A percentile compares a stretch with the other conserved stretches of the same genome.
These are phyloP conservation scores for Ilyonectria destructans DNA, from an alignment of 2,329 filamentous ascomycete genomes.

Conservation along the genomic window DNA sequence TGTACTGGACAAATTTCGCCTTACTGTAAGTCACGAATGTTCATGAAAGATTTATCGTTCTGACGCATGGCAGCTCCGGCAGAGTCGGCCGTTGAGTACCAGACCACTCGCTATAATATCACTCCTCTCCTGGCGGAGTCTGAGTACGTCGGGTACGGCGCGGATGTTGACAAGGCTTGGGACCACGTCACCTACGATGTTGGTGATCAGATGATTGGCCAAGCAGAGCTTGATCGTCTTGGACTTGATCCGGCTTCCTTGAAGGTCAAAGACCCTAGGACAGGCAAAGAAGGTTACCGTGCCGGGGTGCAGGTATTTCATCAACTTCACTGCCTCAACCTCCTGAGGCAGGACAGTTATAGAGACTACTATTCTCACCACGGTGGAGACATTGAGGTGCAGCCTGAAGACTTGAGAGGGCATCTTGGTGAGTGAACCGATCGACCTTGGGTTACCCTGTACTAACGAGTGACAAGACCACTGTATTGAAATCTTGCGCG, in stretches of 20 bases:
- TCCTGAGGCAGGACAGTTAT: slow-evolving; percentile 65
- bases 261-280: slow-evolving; percentile 70
- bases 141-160: slow-evolving; percentile 69
- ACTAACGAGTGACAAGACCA: slow-evolving; percentile 31
- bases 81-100: slow-evolving; percentile 63
- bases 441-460: background rate
- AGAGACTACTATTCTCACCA: slow-evolving; percentile 65
- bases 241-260: slow-evolving; percentile 68
- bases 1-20: slow-evolving; percentile 27
- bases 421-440: slow-evolving; percentile 34
- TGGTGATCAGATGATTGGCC: slow-evolving; percentile 73
- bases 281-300: slow-evolving; percentile 72
- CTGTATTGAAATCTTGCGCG: slow-evolving; percentile 60
- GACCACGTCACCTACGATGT: slow-evolving; percentile 66
- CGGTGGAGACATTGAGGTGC: slow-evolving; percentile 65
- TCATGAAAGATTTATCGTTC: rapidly evolving
- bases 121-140: slow-evolving; percentile 62
- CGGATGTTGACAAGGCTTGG: slow-evolving; percentile 73
- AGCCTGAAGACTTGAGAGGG: slow-evolving; percentile 37
- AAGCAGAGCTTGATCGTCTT: slow-evolving; percentile 68
- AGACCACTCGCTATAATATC: slow-evolving; percentile 66
- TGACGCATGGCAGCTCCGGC: slow-evolving; percentile 60
- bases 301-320: slow-evolving; percentile 74
- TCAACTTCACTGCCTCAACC: slow-evolving; percentile 66
- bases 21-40: slow-evolving; percentile 25